Percentiles rank a stretch among this genome's conserved stretches.
Conservation (phyloP, 495 filamentous ascomycete species). For the Podospora pseudocomata region DNA sequence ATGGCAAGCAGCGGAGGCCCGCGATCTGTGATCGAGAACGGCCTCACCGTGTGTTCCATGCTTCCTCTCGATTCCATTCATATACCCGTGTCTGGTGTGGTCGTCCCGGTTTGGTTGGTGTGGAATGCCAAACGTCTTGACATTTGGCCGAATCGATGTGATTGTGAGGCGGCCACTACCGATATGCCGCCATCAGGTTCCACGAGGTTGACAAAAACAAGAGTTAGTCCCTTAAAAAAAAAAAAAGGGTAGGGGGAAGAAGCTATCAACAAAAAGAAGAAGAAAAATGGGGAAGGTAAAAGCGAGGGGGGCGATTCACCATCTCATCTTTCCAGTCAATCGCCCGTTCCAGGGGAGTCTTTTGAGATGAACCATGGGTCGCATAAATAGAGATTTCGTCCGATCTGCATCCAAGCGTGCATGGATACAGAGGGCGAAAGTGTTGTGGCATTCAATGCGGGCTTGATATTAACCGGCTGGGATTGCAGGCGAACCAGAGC, state of each 20-base stretch:
- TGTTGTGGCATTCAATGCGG: background rate
- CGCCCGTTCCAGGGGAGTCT: background rate
- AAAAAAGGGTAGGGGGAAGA: background rate
- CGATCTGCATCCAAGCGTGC: background rate
- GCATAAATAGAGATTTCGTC: background rate
- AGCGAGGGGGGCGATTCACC: background rate
- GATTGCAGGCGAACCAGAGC: background rate
- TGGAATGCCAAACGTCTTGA: background rate
- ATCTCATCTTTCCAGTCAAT: background rate
- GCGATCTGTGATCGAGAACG: constrained; percentile 20
- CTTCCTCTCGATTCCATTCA: background rate
- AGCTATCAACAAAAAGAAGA: background rate
- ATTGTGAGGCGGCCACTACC: background rate
- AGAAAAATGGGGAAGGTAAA: background rate
- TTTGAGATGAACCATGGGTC: background rate
- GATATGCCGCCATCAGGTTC: background rate
- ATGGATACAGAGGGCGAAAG: background rate
- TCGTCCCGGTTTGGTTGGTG: background rate
- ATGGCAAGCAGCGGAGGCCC: constrained; percentile 10
- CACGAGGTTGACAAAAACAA: background rate
- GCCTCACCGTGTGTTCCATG: background rate
- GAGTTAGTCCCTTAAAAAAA: background rate
- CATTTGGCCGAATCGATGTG: background rate
- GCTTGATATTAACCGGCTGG: background rate
- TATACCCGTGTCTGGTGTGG: background rate